A percentile compares a stretch with the other conserved stretches of the same genome.
Conservation (phyloP, 2,329 filamentous ascomycete genomes). For the Fusarium verticillioides region DNA sequence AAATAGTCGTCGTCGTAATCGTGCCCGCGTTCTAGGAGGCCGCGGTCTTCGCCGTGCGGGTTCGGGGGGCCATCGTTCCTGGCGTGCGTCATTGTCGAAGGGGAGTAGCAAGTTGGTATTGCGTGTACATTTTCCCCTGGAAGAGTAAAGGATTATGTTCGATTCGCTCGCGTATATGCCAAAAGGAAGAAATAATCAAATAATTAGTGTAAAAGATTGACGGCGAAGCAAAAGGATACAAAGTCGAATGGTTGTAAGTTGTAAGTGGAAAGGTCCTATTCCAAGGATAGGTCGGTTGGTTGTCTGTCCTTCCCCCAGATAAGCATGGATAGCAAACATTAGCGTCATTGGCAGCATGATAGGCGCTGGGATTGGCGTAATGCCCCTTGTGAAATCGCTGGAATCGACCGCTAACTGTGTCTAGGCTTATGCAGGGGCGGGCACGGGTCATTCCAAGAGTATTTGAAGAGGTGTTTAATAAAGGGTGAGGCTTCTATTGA, state of each 20-base stretch:
- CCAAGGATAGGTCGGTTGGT: constrained; percentile 8
- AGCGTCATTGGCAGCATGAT: constrained; percentile 35
- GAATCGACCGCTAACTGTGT: constrained; percentile 28
- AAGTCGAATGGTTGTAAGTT: constrained; percentile 19
- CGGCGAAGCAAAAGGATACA: constrained; percentile 22
- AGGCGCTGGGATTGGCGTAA: constrained; percentile 39
- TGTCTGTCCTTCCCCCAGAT: constrained; percentile 39
- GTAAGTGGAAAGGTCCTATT: constrained; percentile 9
- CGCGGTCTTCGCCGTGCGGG: constrained; percentile 48
- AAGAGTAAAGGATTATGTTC: constrained; percentile 1
- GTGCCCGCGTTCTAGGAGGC: constrained; percentile 43
- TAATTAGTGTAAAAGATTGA: constrained; percentile 16
- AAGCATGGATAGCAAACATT: constrained; percentile 33
- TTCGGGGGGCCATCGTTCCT: constrained; percentile 46
- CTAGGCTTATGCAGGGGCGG: constrained; percentile 34
- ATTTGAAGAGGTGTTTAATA: constrained; percentile 7
- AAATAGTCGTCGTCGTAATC: constrained; percentile 45
- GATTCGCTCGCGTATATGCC: constrained; percentile 1
- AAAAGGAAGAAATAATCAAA: background rate
- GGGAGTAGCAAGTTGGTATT: constrained; percentile 35
- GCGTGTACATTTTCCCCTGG: constrained; percentile 42
- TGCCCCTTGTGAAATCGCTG: constrained; percentile 36
- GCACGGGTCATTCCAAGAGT: constrained; percentile 29
- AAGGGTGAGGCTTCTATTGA: constrained; percentile 4
- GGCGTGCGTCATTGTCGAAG: constrained; percentile 49